Percentiles rank a stretch among this genome's conserved stretches.
phyloP scores from a whole-genome alignment of 331 rosid species.

The Stylosanthes scabra region DNA sequence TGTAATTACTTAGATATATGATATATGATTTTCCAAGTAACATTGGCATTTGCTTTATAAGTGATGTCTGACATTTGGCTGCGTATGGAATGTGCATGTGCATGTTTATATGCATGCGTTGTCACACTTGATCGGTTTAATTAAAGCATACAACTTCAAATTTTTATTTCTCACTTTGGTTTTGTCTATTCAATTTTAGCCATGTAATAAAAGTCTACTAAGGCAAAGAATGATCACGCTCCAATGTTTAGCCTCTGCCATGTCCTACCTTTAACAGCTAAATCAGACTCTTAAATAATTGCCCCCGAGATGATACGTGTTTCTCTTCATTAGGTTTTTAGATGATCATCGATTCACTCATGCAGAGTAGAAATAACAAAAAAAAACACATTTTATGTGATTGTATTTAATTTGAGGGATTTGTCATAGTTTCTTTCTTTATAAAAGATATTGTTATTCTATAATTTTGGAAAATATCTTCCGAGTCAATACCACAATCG shows the following conservation, averaged over 20 bases:
- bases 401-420: too few species aligned
- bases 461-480: too few species aligned
- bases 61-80: conserved; percentile 37
- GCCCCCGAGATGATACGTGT: neutral
- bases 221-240: conserved; percentile 15
- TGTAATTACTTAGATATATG: neutral
- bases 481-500: too few species aligned
- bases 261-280: conserved; percentile 13
- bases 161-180: neutral
- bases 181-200: conserved; percentile 29
- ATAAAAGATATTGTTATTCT: too few species aligned
- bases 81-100: conserved; percentile 25
- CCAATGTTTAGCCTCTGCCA: neutral
- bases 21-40: conserved; percentile 33
- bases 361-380: too few species aligned
- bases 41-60: conserved; percentile 26
- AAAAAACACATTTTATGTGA: too few species aligned
- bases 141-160: conserved; percentile 19
- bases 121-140: conserved; percentile 30
- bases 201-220: conserved; percentile 30
- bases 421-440: too few species aligned
- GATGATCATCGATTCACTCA: too few species aligned
- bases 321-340: conserved; percentile 1
- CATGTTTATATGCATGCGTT: conserved; percentile 41
- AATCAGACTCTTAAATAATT: conserved; percentile 23